These are phyloP conservation scores for Aspergillus floridensis DNA, from an alignment of 2,329 filamentous ascomycete species.

Conservation along the genomic window DNA sequence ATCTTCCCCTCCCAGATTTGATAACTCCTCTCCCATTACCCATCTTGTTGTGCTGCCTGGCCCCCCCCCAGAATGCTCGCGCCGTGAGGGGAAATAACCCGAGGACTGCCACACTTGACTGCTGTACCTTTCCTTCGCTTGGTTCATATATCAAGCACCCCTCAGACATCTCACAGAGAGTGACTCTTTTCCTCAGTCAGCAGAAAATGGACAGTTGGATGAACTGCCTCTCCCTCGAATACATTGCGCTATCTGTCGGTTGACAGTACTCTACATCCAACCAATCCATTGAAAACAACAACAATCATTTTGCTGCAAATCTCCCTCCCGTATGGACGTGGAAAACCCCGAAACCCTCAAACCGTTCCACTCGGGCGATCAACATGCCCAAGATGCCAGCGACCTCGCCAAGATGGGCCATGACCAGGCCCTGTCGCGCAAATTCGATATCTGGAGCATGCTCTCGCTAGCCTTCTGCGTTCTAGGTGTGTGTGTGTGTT, in stretches of 20 bases:
- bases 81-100: slow-evolving; percentile 4
- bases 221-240: slow-evolving; percentile 17
- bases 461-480: slow-evolving; percentile 57
- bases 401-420: slow-evolving; percentile 45
- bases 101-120: background rate
- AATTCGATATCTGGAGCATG: slow-evolving; percentile 58
- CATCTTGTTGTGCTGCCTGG: background rate
- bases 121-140: background rate
- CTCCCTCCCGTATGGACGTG: slow-evolving; percentile 27
- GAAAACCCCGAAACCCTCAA: slow-evolving; percentile 29
- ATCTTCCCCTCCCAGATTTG: background rate
- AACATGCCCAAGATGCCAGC: slow-evolving; percentile 41
- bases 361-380: slow-evolving; percentile 29
- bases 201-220: slow-evolving; percentile 28
- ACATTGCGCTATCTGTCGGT: slow-evolving; percentile 22
- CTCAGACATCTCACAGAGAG: background rate
- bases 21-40: background rate
- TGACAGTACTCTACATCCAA: slow-evolving; percentile 12
- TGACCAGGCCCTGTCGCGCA: slow-evolving; percentile 43
- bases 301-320: background rate
- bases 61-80: slow-evolving; percentile 1
- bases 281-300: too few species aligned
- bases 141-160: slow-evolving; percentile 3
- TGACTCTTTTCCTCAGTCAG: background rate
- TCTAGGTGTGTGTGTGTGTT: slow-evolving; percentile 35